Percentiles rank a stretch among this genome's conserved stretches.
These are phyloP conservation scores for Escallonia herrerae DNA, from an alignment of 129 eudicot genomes.

Conservation along the genomic window DNA sequence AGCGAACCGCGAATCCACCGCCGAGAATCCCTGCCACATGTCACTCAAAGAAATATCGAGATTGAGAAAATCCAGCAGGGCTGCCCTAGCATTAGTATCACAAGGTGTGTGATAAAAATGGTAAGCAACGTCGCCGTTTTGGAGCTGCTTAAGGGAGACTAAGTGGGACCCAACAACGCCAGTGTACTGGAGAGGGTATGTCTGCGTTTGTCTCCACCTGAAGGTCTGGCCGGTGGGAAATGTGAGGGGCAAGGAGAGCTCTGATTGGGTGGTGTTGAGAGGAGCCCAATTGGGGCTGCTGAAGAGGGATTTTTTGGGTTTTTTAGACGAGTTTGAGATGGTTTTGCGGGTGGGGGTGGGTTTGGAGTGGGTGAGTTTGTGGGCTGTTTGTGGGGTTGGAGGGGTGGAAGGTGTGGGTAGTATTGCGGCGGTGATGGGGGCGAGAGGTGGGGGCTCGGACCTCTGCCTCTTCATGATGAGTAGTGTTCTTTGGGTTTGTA, in stretches of 20 bases:
- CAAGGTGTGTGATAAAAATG: slow-evolving; percentile 28
- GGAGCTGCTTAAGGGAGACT: slow-evolving; percentile 59
- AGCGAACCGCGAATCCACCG: slow-evolving; percentile 59
- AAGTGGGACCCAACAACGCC: slow-evolving; percentile 72
- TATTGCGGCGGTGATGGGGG: too few relatives aligned
- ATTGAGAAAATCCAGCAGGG: slow-evolving; percentile 69
- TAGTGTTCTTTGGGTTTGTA: slow-evolving; percentile 10
- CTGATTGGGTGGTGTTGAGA: slow-evolving; percentile 54
- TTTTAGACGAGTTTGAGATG: slow-evolving; percentile 32
- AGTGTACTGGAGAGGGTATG: slow-evolving; percentile 60
- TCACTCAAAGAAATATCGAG: slow-evolving; percentile 59
- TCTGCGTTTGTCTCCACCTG: slow-evolving; percentile 61
- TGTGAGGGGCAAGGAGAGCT: slow-evolving; percentile 74
- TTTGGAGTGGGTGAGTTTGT: background rate
- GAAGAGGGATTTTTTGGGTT: slow-evolving; percentile 30
- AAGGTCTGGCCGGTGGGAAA: slow-evolving; percentile 99
- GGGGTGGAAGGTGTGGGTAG: slow-evolving; percentile 16
- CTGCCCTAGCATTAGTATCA: slow-evolving; percentile 25
- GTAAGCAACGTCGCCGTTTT: slow-evolving; percentile 38
- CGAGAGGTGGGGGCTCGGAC: slow-evolving; percentile 15
- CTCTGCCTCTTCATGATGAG: slow-evolving; percentile 32
- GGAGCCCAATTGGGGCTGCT: slow-evolving; percentile 53
- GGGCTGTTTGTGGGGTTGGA: slow-evolving; percentile 17
- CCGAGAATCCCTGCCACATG: slow-evolving; percentile 65
- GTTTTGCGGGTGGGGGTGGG: slow-evolving; percentile 18